Base-by-base conservation (phyloP, 2,329 filamentous ascomycete genomes). In the Neonectria sp. region DNA sequence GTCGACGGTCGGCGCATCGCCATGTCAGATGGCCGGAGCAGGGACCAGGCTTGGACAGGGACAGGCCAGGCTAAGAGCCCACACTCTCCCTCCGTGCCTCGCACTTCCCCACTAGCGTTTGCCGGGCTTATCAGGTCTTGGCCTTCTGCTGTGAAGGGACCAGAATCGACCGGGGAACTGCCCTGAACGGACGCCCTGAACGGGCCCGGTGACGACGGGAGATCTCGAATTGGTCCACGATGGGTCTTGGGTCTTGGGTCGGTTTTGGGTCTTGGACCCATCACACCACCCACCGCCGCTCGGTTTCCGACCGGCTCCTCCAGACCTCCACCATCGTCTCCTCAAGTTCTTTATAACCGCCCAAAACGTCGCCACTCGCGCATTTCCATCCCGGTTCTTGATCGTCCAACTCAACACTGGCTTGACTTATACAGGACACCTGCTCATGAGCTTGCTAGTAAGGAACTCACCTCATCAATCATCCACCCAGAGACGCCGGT, bases 401-500 rank as follows among this genome's bases (percentile, higher is more conserved):
- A 37, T 65, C 65, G 49, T 53, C 60, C 61, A 69, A 57, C 51
- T 64, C 67, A 63, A 65, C 45, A 35, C 63, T 13, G 37, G 40
- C 45, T 67, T 60, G 65, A 69, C 67, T 65, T 73, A 70, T 68
- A 73, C 60, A 56, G 21, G 60, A 51, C 53, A 63, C 40, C 70
- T 65, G 67, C 74, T 72, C 74, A 76, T 76, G 74, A 76, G 63
- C 68, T 69, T 64, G 74, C 69, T 76, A 76, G 62, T 76, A 68
- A 76, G 65, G 74, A 68, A 63, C 49, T 60, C 49, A 70, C 59
- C 63, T 60, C 62, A 70, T 25, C 67, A 52, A 65, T 58, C 63
- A 60, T 59, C 63, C 49, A 69, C 43, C 63, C 73, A 63, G 45
- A 71, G 56, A 70, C 63, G 46, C 48, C 63, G 57, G 40, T 68